Evolutionary conservation across 2,329 filamentous ascomycete genomes (phyloP), one percentile per base, ranked within the genome.

Genomic region (Ambrosiella beaveri): DNA sequence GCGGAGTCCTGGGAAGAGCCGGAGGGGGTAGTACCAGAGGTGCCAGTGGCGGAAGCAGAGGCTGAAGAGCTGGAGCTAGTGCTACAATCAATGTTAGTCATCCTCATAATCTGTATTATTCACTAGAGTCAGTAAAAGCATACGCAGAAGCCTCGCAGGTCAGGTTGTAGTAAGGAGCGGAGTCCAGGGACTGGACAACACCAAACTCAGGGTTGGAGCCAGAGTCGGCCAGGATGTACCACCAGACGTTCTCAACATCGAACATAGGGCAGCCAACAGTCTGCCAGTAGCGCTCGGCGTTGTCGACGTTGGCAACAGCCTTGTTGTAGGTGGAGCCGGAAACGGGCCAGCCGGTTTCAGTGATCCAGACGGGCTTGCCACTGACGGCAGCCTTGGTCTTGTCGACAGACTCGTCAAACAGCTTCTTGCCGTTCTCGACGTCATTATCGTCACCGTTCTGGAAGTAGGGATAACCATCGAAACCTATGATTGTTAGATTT

Each of bases 381-480:
- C 75, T 73, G 40, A 79, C 75, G 50, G 74, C 82, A 13, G 67
- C 70, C 62, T 77, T 69, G 39, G 85, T 86, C 60, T 76, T 74
- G 54, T 75, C 70, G 44, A 85, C 74, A 13, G 87, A 82, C 12
- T 77, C 74, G 66, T 82, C 74, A 74, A 94, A 93, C 55, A 89
- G 79, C 15, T 69, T 64, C 65, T 80, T 78, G 64, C 76, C 83
- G 62, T 81, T 75, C 1, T 73, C 74, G 65, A 94, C 82, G 64
- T 70, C 71, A 73, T 89, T 89, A 65, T 73, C 64, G 68, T 80
- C 74, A 61, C 80, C 84, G 65, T 75, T 77, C 73, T 95, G 81
- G 73, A 84, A 95, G 76, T 89, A 95, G 17, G 78, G 87, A 78
- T 93, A 94, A 15, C 83, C 85, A 67, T 95, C 88, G 68, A 91